Base-by-base conservation (phyloP, 202 grass and related monocot species). In the Setaria italica region DNA sequence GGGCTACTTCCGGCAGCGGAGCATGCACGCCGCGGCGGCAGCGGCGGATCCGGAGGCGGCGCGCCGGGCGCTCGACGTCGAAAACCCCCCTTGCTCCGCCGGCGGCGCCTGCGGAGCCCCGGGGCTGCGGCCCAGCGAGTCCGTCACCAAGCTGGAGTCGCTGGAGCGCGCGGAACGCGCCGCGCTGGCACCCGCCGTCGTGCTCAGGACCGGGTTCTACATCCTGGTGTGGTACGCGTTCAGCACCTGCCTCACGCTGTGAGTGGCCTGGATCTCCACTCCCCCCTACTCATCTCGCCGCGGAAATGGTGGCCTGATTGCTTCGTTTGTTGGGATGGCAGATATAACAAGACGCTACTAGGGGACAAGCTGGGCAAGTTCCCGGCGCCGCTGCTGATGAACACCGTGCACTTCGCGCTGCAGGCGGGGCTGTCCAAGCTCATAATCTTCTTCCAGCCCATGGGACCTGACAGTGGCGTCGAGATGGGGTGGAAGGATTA, bases 241-340 rank as follows among this genome's bases (percentile, higher is more conserved):
- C 80, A 99, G 97, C 78, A 99, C 97, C 91, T 99, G 90, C 67
- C 91, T 99, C 94, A 99, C 94, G 74, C 85, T 99, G 97, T 99
- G 86, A 97, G 94, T 93, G 67, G 54, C 39, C 81, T 56, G 19
- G 15, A 77, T 63, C 77, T 59, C 55, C 16, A 11, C 46, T 58
- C 74, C 20, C 33, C 20, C 33, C 11, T 6, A 30, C 60, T 63
- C 1, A 2, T 17, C 53, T 55, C 71, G 33, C 42, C 14, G 32
- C 11, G 53, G 16, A 51, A 9, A 60, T 47, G 79, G 67, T 4
- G 32, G 74, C 37, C 25, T 85, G 51, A 79, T 84, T 43, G 64
- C 53, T 87, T 85, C 43, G 7, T 2, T 37, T 67, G 15, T 49
- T 56, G 16, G 82, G 57, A 87, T 4, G 46, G 10, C 62, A 99